Conservation (phyloP, 192 early-diverging fungal species). For the Coemansia javaensis region DNA sequence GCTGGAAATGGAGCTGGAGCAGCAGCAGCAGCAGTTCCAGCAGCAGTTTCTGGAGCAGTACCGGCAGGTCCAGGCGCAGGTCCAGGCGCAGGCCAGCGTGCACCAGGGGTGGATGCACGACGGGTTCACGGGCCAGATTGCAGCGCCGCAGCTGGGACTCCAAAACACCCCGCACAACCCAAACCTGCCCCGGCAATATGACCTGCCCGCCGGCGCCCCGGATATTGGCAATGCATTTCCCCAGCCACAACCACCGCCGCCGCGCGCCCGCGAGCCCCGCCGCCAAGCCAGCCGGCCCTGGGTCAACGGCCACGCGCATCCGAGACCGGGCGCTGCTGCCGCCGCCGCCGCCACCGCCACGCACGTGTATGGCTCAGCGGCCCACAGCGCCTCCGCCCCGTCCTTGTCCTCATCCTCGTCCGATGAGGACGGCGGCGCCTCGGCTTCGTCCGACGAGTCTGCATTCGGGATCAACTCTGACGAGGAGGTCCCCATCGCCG, state of each 20-base stretch:
- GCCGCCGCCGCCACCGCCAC: neutral
- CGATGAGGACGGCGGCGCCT: conserved; percentile 1
- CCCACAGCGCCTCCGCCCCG: neutral
- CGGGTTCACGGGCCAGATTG: conserved; percentile 24
- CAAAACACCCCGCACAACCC: conserved; percentile 33
- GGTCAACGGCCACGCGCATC: conserved; percentile 13
- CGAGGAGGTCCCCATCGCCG: conserved; percentile 9
- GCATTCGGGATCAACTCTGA: conserved; percentile 16
- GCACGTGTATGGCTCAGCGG: neutral
- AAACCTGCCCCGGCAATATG: conserved; percentile 18
- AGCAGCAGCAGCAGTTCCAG: conserved; percentile 46
- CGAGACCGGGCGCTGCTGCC: neutral
- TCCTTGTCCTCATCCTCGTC: conserved; percentile 16
- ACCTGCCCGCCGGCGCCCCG: neutral
- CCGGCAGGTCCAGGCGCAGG: conserved; percentile 29
- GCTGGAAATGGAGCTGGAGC: conserved; percentile 39
- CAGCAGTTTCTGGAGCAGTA: conserved; percentile 44
- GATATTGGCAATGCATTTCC: neutral
- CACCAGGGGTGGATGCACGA: conserved; percentile 31
- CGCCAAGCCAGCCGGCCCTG: conserved; percentile 19
- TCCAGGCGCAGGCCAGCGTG: conserved; percentile 12
- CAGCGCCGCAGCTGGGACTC: conserved; percentile 16
- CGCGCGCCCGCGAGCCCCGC: conserved; percentile 4
- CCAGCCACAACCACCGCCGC: conserved; percentile 1
- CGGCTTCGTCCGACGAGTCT: conserved; percentile 23